phyloP scores from a whole-genome alignment of 805 yeast genomes.

The Wickerhamiella dianesei region DNA sequence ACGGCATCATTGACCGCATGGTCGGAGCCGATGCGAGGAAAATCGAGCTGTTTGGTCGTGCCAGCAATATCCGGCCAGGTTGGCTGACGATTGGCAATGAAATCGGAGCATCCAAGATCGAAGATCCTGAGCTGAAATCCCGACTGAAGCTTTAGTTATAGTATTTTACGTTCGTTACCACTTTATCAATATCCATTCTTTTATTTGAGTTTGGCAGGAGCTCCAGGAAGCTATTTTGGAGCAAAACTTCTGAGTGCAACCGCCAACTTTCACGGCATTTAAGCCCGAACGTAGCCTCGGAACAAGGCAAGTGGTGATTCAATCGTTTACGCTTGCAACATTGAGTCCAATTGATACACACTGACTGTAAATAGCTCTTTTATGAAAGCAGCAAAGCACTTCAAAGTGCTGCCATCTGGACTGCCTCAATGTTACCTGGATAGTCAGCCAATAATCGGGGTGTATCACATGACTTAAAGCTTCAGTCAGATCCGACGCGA shows the following conservation, averaged over 20 bases:
- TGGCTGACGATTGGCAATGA: slow-evolving; percentile 46
- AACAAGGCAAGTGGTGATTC: too few species aligned
- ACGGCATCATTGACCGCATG: slow-evolving; percentile 70
- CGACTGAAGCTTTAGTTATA: slow-evolving; percentile 1
- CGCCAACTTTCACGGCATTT: too few species aligned
- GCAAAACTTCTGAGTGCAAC: too few species aligned
- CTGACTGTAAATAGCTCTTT: too few species aligned
- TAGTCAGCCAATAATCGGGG: too few species aligned
- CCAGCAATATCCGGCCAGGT: slow-evolving; percentile 73
- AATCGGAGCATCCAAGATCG: slow-evolving; percentile 9
- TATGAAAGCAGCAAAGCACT: too few species aligned
- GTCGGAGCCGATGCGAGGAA: slow-evolving; percentile 69
- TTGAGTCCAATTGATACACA: too few species aligned
- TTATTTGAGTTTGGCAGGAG: background rate
- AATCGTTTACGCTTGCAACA: too few species aligned
- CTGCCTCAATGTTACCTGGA: too few species aligned
- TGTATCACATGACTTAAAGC: background rate
- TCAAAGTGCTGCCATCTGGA: too few species aligned
- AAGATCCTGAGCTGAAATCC: slow-evolving; percentile 9
- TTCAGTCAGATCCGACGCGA: background rate
- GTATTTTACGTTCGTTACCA: background rate
- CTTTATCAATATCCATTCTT: background rate
- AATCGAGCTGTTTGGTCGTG: slow-evolving; percentile 79
- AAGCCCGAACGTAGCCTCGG: too few species aligned
- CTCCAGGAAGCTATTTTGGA: too few species aligned